Base-by-base conservation (phyloP, 495 filamentous ascomycete genomes). In the Pyrenopolyporus hunteri region DNA sequence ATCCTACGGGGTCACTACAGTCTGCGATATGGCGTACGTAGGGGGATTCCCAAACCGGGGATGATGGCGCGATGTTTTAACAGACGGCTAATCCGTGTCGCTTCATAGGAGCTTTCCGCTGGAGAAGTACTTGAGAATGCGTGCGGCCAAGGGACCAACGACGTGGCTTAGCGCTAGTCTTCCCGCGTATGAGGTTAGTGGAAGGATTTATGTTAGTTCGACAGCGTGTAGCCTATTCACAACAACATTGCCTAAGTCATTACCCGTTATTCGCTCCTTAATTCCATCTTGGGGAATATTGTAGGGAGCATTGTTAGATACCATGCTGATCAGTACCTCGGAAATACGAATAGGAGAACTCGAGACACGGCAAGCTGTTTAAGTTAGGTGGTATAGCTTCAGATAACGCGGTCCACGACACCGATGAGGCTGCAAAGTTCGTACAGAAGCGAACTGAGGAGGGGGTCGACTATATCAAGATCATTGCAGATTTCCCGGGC, bases 381-480 rank as follows among this genome's bases (percentile, higher is more conserved):
- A 60, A 60, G 36, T 14, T 60, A n/a, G 26, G 3, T 2, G 35
- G 56, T n/a, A 9, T 60, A 2, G 25, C 56, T 1, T 19, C 56
- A 17, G 45, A 65, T 25, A 37, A 59, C n/a, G 64, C 74, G 0
- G 67, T 73, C 9, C 59, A 67, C 10, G 42, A 70, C 22, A 50
- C 51, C 2, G 67, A 72, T 49, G 69, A 64, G 10, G 70, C 59
- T 1, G 59, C 54, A 6, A 65, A 69, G 19, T 77, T 74, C 37
- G 65, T 73, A 20, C 56, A 69, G 37, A 55, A 67, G 51, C 39
- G 69, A 66, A 45, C 74, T 0, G 46, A 66, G 7, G 52, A 64
- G 16, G 64, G 67, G 0, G 72, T 64, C 4, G 74, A 76, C 36
- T 77, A 73, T 48, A 68, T 76, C 64, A 76, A 74, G 55, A 66